Base-by-base conservation (phyloP, 2,329 filamentous ascomycete species). In the Arthroderma uncinatum region DNA sequence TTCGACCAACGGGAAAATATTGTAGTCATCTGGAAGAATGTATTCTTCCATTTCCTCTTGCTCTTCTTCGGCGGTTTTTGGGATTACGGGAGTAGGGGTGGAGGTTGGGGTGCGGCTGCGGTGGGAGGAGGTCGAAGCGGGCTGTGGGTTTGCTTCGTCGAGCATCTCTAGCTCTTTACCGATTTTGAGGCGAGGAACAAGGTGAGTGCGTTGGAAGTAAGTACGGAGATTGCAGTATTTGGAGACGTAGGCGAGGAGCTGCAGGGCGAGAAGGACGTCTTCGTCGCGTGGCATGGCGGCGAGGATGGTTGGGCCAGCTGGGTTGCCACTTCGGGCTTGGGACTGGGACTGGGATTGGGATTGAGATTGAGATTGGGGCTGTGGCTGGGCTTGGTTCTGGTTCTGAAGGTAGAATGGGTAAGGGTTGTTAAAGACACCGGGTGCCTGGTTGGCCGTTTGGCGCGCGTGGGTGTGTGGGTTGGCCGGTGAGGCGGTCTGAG, bases 1-100 rank as follows among this genome's bases (percentile, higher is more conserved):
- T 73, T 98, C 93, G 52, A 98, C 93, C 36, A 98, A 78, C 1
- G 93, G 93, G 74, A 98, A 98, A 63, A 98, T 95, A 73, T 98
- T 98, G 74, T 95, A 92, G 71, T 97, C 89, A 67, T 97, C 92
- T 12, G 91, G 87, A 6, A 95, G 79, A 25, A 94, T 76, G 68
- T 95, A 97, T 71, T 98, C 92, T 66, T 92, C 87, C 58, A 89
- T 83, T 50, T 86, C 82, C 48, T 86, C 83, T 0, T 68, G 60
- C 5, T 65, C 60, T 56, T 70, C 66, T 42, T 71, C 59, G 58
- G 71, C n/a, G n/a, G 36, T 63, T 10, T 10, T 30, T 10, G 5
- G 42, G 42, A 37, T n/a, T 4, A n/a, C 9, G 34, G 34, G 34
- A 9, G 34, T 37, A 2, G 21, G 21, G 14, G 44, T n/a, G 44